Conservation (phyloP, 2,329 filamentous ascomycete species). For the Orbilia brochopaga region DNA sequence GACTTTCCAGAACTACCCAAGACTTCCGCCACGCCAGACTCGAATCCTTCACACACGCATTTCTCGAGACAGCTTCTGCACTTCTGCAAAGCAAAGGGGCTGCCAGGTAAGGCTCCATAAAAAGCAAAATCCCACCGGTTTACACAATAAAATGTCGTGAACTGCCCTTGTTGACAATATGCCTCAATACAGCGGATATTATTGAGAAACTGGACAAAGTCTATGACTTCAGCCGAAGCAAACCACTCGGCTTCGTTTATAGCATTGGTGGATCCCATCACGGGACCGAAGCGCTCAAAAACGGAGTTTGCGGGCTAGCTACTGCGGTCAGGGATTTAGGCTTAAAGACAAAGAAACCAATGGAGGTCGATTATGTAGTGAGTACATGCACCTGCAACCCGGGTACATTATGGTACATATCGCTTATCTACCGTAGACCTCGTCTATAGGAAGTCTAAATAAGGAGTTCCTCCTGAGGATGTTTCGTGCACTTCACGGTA, state of each 20-base stretch:
- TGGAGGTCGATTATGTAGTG: constrained; percentile 77
- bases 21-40: constrained; percentile 38
- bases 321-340: constrained; percentile 70
- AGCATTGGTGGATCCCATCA: constrained; percentile 70
- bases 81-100: constrained; percentile 53
- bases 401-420: constrained; percentile 21
- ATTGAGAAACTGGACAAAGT: constrained; percentile 72
- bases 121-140: neutral
- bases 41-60: constrained; percentile 49
- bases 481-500: constrained; percentile 67
- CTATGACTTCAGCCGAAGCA: constrained; percentile 82
- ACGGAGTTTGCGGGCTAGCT: constrained; percentile 77
- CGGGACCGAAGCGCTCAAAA: constrained; percentile 59
- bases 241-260: constrained; percentile 78
- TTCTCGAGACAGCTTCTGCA: constrained; percentile 53
- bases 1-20: constrained; percentile 74
- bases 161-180: neutral
- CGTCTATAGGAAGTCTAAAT: constrained; percentile 80
- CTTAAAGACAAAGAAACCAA: constrained; percentile 63
- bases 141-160: neutral
- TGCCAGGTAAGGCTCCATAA: constrained; percentile 43
- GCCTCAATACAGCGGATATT: constrained; percentile 58
- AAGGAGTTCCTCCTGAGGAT: constrained; percentile 69
- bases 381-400: constrained; percentile 55
- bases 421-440: constrained; percentile 63